Conservation (phyloP, 257 asterid species). For the Solanum corneliomulleri region DNA sequence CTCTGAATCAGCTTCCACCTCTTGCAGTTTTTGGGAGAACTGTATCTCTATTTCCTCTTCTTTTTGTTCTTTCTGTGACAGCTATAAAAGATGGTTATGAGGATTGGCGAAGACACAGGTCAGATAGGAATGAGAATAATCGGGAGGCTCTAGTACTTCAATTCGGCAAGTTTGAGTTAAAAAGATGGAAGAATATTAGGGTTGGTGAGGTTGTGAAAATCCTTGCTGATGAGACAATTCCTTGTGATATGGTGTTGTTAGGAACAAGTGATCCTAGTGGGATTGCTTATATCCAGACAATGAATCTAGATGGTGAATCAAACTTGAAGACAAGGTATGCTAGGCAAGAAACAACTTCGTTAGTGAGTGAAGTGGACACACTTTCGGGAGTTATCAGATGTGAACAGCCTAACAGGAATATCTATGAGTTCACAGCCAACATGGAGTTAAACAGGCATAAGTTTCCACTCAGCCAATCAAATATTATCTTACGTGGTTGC, state of each 20-base stretch:
- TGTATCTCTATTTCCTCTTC: constrained; percentile 92
- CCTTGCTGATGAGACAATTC: constrained; percentile 70
- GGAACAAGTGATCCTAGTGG: constrained; percentile 95
- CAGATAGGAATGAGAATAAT: constrained; percentile 94
- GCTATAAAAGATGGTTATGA: constrained; percentile 98
- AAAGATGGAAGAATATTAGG: constrained; percentile 71
- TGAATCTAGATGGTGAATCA: constrained; percentile 98
- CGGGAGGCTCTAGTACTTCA: constrained; percentile 80
- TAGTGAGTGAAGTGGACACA: constrained; percentile 47
- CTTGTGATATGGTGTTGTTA: constrained; percentile 90
- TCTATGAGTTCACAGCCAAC: constrained; percentile 89
- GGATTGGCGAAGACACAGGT: constrained; percentile 99
- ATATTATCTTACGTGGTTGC: constrained; percentile 93
- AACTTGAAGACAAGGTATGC: constrained; percentile 98
- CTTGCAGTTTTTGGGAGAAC: constrained; percentile 98
- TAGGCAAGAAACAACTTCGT: constrained; percentile 80
- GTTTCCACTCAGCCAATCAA: constrained; percentile 79
- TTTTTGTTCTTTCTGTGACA: constrained; percentile 89
- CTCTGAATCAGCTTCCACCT: constrained; percentile 95
- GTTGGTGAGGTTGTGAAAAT: constrained; percentile 93
- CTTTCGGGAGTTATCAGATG: constrained; percentile 73
- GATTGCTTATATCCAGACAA: constrained; percentile 93
- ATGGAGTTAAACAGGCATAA: constrained; percentile 72
- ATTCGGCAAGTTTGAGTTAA: constrained; percentile 42
- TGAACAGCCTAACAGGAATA: constrained; percentile 95